Evolutionary conservation across 768 basidiomycete species (phyloP).

Genomic region (Termitomyces titanicus): DNA sequence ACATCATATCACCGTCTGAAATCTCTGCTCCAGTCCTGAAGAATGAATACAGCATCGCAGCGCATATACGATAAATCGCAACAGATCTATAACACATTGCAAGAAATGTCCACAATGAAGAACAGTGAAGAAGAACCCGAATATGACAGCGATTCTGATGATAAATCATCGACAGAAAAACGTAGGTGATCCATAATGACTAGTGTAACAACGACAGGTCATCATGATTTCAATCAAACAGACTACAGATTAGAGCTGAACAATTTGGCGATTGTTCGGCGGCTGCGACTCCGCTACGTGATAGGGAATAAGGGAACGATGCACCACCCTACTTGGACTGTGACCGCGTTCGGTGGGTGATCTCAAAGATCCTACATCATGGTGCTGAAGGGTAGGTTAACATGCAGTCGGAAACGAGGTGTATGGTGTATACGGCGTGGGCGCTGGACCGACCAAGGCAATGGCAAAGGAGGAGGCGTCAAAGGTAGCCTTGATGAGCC

Average conservation of each 20-base stretch:
- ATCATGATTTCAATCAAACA: background rate
- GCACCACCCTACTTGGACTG: slow-evolving; percentile 6
- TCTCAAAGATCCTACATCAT: background rate
- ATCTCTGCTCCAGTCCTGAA: background rate
- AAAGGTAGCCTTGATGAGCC: slow-evolving; percentile 1
- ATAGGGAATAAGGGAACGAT: background rate
- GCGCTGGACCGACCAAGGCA: slow-evolving; percentile 1
- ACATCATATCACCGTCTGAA: background rate
- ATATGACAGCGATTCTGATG: background rate
- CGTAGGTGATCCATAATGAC: background rate
- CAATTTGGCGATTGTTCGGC: background rate
- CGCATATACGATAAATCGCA: slow-evolving; percentile 1
- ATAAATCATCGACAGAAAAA: background rate
- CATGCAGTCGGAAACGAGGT: slow-evolving; percentile 1
- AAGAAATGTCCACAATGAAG: background rate
- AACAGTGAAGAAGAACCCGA: background rate
- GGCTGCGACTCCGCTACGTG: background rate
- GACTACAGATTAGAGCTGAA: slow-evolving; percentile 10
- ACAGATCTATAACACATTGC: background rate
- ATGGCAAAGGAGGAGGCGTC: slow-evolving; percentile 11
- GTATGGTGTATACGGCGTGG: slow-evolving; percentile 6
- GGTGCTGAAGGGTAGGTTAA: background rate
- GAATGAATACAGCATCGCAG: background rate
- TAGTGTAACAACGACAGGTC: background rate
- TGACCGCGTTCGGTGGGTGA: slow-evolving; percentile 4